Conservation (phyloP, 345 rosid species). For the Xanthoceras sorbifolium region DNA sequence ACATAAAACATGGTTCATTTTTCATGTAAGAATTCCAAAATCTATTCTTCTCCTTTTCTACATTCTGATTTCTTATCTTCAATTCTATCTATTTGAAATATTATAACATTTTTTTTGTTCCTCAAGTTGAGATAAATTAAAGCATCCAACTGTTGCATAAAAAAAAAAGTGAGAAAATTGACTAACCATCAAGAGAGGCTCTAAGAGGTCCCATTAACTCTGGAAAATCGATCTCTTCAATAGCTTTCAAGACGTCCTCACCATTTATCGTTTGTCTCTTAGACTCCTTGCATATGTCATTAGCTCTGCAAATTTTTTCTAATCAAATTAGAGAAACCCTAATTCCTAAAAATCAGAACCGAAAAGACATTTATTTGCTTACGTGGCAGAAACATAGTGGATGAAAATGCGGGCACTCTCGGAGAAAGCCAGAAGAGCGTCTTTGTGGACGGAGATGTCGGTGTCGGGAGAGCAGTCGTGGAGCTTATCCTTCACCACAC, state of each 20-base stretch:
- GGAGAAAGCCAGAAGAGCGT: constrained; percentile 64
- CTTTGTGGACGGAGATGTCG: constrained; percentile 61
- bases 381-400: constrained; percentile 80
- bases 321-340: constrained; percentile 12
- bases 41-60: not conserved
- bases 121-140: no score
- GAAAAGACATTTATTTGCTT: no score
- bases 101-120: not conserved
- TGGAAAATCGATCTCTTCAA: constrained; percentile 64
- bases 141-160: no score
- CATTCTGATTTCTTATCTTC: not conserved
- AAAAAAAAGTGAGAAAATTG: not conserved
- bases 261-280: constrained; percentile 69
- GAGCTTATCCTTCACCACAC: constrained; percentile 87
- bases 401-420: constrained; percentile 77
- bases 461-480: constrained; percentile 65
- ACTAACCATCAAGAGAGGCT: constrained; percentile 60
- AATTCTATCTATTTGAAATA: not conserved
- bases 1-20: no score
- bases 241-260: constrained; percentile 57
- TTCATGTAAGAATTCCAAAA: not conserved
- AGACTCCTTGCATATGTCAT: constrained; percentile 71
- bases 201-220: constrained; percentile 57
- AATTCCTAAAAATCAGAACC: constrained; percentile 12
- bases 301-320: constrained; percentile 43